Percentiles rank a stretch among this genome's conserved stretches.
phyloP scores from a whole-genome alignment of 2,329 filamentous ascomycete genomes.

The Colletotrichum gigasporum region DNA sequence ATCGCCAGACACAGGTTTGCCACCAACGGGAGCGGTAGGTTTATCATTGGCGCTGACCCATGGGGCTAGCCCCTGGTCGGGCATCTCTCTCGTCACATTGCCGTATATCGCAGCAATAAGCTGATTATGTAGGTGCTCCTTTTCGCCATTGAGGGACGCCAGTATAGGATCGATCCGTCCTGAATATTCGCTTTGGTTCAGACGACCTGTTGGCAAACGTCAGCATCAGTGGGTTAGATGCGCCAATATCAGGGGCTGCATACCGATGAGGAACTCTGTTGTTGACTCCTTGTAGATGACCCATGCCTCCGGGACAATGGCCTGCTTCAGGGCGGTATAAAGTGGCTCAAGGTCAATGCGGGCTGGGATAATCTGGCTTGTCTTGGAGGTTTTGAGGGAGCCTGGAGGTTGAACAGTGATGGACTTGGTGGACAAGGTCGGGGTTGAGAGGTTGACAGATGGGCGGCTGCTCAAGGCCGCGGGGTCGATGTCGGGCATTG shows the following conservation, averaged over 20 bases:
- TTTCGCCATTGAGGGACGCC: conserved; percentile 64
- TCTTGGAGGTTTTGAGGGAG: conserved; percentile 63
- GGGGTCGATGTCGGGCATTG: conserved; percentile 77
- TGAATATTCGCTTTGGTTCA: conserved; percentile 70
- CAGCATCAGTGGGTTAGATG: background rate
- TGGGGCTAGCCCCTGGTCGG: conserved; percentile 72
- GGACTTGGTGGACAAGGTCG: conserved; percentile 66
- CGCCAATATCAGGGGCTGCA: background rate
- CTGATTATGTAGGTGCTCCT: conserved; percentile 73
- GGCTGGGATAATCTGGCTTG: conserved; percentile 69
- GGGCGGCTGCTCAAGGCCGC: conserved; percentile 74
- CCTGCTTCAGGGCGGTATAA: conserved; percentile 68
- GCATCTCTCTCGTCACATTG: conserved; percentile 76
- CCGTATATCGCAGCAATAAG: conserved; percentile 73
- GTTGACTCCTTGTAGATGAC: conserved; percentile 70
- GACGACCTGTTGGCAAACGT: conserved; percentile 57
- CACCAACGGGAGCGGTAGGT: conserved; percentile 63
- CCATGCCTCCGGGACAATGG: conserved; percentile 71
- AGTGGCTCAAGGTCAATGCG: conserved; percentile 75
- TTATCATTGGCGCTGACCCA: conserved; percentile 80
- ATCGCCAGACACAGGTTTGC: conserved; percentile 72
- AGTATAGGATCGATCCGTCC: conserved; percentile 69
- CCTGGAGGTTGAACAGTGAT: conserved; percentile 62
- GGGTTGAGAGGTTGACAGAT: conserved; percentile 65
- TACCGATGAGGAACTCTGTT: conserved; percentile 71